phyloP scores from a whole-genome alignment of 768 basidiomycete genomes.

The Xerocomellus amylosporus region DNA sequence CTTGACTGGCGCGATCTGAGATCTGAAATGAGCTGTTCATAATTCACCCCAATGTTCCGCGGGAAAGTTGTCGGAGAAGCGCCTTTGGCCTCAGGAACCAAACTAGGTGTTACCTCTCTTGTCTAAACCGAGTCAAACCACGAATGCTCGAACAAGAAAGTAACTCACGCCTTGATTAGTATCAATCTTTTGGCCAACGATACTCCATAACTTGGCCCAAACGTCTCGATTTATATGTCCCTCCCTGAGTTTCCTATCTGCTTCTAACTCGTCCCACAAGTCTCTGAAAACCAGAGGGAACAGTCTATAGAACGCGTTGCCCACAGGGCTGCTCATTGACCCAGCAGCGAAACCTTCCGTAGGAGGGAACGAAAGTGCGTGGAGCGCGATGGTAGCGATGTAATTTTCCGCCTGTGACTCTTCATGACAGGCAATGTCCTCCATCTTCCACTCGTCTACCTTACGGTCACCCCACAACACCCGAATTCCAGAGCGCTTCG shows the following conservation, averaged over 20 bases:
- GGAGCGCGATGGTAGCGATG: conserved; percentile 80
- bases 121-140: conserved; percentile 15
- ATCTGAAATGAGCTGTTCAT: conserved; percentile 53
- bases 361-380: conserved; percentile 65
- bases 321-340: conserved; percentile 42
- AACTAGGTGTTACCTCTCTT: conserved; percentile 20
- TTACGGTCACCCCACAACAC: conserved; percentile 71
- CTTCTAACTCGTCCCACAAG: conserved; percentile 89
- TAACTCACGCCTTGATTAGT: conserved; percentile 40
- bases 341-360: conserved; percentile 63
- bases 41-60: conserved; percentile 19
- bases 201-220: conserved; percentile 66
- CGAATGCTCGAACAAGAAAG: not conserved
- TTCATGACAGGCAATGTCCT: conserved; percentile 76
- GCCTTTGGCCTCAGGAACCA: conserved; percentile 15
- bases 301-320: conserved; percentile 66
- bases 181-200: conserved; percentile 63
- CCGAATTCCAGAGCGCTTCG: conserved; percentile 65
- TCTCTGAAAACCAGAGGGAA: conserved; percentile 84
- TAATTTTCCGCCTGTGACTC: conserved; percentile 85
- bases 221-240: conserved; percentile 61
- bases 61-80: conserved; percentile 1
- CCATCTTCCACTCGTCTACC: conserved; percentile 74
- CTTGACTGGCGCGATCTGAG: conserved; percentile 63
- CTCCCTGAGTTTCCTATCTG: conserved; percentile 53